Conservation (phyloP, 345 rosid species). For the Brassica juncea region DNA sequence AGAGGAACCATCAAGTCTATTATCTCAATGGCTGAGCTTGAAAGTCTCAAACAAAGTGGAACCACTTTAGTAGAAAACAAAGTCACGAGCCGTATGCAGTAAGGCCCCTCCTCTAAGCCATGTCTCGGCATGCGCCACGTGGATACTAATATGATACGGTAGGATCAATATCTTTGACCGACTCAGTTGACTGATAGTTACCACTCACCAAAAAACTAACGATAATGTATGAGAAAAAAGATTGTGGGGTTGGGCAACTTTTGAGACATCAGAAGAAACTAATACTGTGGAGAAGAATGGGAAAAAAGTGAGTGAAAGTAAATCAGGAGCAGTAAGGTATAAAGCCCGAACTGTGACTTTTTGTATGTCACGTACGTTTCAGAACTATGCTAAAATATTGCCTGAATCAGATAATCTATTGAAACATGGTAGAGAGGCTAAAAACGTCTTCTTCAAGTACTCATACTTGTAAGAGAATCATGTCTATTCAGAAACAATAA, state of each 20-base stretch:
- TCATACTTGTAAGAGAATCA: constrained; percentile 16
- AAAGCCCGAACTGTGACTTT: constrained; percentile 9
- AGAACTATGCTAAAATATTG: constrained; percentile 21
- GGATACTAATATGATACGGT: constrained; percentile 11
- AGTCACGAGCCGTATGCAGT: constrained; percentile 35
- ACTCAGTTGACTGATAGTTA: constrained; percentile 37
- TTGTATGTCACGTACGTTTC: constrained; percentile 32
- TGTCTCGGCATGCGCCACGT: constrained; percentile 39
- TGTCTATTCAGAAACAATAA: neutral
- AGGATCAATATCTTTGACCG: constrained; percentile 28
- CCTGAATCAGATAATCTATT: constrained; percentile 29
- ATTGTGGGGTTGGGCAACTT: constrained; percentile 41
- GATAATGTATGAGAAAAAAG: constrained; percentile 26
- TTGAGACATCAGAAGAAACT: constrained; percentile 36
- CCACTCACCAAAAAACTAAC: constrained; percentile 39
- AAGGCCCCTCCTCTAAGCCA: constrained; percentile 27
- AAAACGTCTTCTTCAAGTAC: constrained; percentile 5
- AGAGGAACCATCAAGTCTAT: constrained; percentile 18
- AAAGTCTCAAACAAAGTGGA: constrained; percentile 40
- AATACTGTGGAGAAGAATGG: constrained; percentile 15
- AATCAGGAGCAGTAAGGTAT: constrained; percentile 20
- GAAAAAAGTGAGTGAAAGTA: constrained; percentile 13
- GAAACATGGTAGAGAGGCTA: constrained; percentile 25
- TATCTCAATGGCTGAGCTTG: constrained; percentile 26
- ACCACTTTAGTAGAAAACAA: constrained; percentile 32